Conservation (phyloP, 352 stramenopile species). For the Phytophthora cryptogea region DNA sequence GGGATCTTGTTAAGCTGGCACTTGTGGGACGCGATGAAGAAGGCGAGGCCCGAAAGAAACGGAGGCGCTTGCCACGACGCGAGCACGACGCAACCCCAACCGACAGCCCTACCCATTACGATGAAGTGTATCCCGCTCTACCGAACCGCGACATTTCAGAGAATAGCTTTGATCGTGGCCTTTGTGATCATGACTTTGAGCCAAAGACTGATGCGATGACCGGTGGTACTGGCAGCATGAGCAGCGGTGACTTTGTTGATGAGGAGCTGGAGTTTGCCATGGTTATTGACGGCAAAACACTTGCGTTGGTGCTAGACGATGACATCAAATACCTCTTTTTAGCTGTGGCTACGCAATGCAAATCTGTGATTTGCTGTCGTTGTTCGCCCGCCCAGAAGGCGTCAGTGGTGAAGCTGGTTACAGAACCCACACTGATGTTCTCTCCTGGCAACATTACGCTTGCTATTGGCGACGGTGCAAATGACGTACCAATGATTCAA, state of each 20-base stretch:
- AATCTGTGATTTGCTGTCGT: constrained; percentile 89
- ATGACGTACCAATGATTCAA: constrained; percentile 91
- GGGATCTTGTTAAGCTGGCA: constrained; percentile 67
- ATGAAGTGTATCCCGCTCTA: constrained; percentile 72
- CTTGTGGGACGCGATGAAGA: constrained; percentile 76
- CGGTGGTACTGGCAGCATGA: constrained; percentile 32
- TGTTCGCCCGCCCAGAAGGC: constrained; percentile 88
- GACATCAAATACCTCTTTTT: constrained; percentile 91
- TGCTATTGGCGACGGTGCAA: constrained; percentile 85
- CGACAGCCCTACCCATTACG: constrained; percentile 51
- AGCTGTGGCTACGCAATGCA: constrained; percentile 87
- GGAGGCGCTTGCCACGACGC: constrained; percentile 53
- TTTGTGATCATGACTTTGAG: constrained; percentile 74
- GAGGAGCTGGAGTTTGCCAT: constrained; percentile 89
- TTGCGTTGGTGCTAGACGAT: constrained; percentile 82
- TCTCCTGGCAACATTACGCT: constrained; percentile 88
- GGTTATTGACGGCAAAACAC: constrained; percentile 90
- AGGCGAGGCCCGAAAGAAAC: constrained; percentile 70
- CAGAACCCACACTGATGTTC: constrained; percentile 88
- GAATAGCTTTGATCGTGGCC: constrained; percentile 53
- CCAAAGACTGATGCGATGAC: constrained; percentile 52
- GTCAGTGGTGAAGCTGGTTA: constrained; percentile 86
- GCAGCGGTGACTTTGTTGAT: constrained; percentile 62
- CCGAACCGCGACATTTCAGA: constrained; percentile 61
- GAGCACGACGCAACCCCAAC: constrained; percentile 54